A percentile compares a stretch with the other conserved stretches of the same genome.
phyloP scores from a whole-genome alignment of 805 yeast genomes.

The Saturnispora galanensis region DNA sequence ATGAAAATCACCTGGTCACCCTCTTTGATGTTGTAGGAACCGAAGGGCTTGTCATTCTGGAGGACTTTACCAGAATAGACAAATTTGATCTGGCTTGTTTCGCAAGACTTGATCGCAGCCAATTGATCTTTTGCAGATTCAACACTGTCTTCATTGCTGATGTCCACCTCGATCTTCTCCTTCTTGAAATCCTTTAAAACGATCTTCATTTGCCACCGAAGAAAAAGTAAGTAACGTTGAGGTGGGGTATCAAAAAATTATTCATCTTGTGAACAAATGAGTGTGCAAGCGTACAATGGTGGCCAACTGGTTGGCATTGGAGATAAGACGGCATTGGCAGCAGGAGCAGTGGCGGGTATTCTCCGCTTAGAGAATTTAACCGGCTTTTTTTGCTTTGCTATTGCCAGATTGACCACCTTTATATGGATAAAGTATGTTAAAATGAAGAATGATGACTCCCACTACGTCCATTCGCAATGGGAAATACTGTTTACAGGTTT shows the following conservation, averaged over 20 bases:
- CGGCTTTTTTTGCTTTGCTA: background rate
- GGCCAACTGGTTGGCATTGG: background rate
- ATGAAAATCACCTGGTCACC: slow-evolving; percentile 87
- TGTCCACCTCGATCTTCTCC: slow-evolving; percentile 71
- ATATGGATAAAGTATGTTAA: background rate
- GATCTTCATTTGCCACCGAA: slow-evolving; percentile 49
- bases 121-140: slow-evolving; percentile 62
- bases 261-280: slow-evolving; percentile 4
- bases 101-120: slow-evolving; percentile 59
- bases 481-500: slow-evolving; percentile 27
- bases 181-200: slow-evolving; percentile 89
- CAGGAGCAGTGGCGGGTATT: background rate
- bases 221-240: background rate
- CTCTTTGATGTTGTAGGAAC: slow-evolving; percentile 65
- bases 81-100: slow-evolving; percentile 67
- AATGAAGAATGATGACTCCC: background rate
- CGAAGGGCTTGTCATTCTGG: slow-evolving; percentile 70
- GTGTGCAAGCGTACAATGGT: background rate
- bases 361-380: background rate
- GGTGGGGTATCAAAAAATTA: background rate
- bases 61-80: slow-evolving; percentile 87
- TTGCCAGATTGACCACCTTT: background rate
- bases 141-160: slow-evolving; percentile 60
- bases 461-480: too few relatives aligned
- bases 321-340: background rate